These are phyloP conservation scores for Suillus sp. DNA, from an alignment of 768 basidiomycete species.

Conservation along the genomic window DNA sequence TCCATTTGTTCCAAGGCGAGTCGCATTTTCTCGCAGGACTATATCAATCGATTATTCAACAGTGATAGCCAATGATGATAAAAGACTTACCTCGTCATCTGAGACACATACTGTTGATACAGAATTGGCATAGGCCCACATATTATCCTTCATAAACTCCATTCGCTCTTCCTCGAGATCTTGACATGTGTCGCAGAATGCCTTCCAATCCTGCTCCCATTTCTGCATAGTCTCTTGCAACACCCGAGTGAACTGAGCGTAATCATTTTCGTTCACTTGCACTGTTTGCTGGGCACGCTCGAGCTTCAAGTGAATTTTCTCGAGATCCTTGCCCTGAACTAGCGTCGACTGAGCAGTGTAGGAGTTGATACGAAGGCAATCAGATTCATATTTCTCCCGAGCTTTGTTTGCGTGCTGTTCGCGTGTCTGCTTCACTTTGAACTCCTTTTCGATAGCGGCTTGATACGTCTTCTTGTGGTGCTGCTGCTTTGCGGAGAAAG, in stretches of 20 bases:
- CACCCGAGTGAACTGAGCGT: constrained; percentile 80
- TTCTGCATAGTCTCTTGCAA: constrained; percentile 76
- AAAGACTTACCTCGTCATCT: constrained; percentile 82
- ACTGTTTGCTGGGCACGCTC: constrained; percentile 90
- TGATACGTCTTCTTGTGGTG: constrained; percentile 77
- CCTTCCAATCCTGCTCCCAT: constrained; percentile 95
- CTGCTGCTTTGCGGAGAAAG: constrained; percentile 65
- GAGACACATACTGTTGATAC: constrained; percentile 95
- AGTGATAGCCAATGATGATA: not conserved
- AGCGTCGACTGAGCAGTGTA: constrained; percentile 90
- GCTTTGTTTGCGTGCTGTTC: constrained; percentile 87
- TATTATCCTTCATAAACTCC: constrained; percentile 91
- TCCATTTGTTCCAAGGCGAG: constrained; percentile 88
- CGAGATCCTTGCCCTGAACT: constrained; percentile 91
- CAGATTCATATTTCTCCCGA: constrained; percentile 89
- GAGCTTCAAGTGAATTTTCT: constrained; percentile 84
- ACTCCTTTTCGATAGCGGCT: constrained; percentile 81
- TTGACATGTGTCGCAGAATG: constrained; percentile 92
- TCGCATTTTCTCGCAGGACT: constrained; percentile 93
- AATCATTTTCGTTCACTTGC: constrained; percentile 89
- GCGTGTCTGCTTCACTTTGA: constrained; percentile 86
- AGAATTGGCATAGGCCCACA: constrained; percentile 96
- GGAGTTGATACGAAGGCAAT: constrained; percentile 91
- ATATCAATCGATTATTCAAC: constrained; percentile 31
- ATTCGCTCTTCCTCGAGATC: constrained; percentile 95